phyloP scores from a whole-genome alignment of 306 rosid genomes.

The cucumber (Cucumis sativus) region DNA sequence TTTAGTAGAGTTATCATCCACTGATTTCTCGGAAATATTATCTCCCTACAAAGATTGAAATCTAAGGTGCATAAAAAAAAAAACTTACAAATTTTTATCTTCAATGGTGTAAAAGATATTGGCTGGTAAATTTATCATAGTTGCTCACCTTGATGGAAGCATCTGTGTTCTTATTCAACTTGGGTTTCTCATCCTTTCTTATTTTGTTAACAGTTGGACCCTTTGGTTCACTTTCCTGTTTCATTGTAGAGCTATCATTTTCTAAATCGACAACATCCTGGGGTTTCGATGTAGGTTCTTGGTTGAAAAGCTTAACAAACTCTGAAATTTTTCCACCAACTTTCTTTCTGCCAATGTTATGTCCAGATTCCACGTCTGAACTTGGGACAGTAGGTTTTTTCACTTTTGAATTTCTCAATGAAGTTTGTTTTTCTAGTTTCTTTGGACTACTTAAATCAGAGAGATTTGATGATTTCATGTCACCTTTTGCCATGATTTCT shows the following conservation, averaged over 20 bases:
- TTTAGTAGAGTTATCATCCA: constrained; percentile 19
- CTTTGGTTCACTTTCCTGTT: constrained; percentile 18
- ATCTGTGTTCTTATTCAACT: constrained; percentile 9
- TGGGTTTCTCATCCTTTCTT: constrained; percentile 15
- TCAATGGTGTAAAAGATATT: not conserved
- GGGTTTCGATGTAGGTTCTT: constrained; percentile 36
- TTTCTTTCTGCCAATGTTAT: constrained; percentile 30
- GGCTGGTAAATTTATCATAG: not conserved
- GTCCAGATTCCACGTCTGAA: constrained; percentile 24
- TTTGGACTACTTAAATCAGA: constrained; percentile 20
- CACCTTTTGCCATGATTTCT: constrained; percentile 25
- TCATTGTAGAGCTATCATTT: constrained; percentile 23
- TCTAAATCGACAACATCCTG: constrained; percentile 22
- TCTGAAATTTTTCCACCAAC: constrained; percentile 65
- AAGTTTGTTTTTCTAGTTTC: constrained; percentile 25
- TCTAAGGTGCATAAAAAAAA: not conserved
- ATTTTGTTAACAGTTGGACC: constrained; percentile 18
- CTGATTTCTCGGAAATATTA: constrained; percentile 20
- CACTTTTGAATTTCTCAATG: constrained; percentile 19
- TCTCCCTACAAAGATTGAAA: constrained; percentile 28
- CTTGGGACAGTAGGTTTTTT: constrained; percentile 26
- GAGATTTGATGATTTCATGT: constrained; percentile 22
- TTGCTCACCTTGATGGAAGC: constrained; percentile 17
- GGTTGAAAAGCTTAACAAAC: constrained; percentile 73
- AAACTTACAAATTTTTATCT: not conserved